Evolutionary conservation across 176 grass and related monocot species (phyloP).

Genomic region (Phragmites australis): DNA sequence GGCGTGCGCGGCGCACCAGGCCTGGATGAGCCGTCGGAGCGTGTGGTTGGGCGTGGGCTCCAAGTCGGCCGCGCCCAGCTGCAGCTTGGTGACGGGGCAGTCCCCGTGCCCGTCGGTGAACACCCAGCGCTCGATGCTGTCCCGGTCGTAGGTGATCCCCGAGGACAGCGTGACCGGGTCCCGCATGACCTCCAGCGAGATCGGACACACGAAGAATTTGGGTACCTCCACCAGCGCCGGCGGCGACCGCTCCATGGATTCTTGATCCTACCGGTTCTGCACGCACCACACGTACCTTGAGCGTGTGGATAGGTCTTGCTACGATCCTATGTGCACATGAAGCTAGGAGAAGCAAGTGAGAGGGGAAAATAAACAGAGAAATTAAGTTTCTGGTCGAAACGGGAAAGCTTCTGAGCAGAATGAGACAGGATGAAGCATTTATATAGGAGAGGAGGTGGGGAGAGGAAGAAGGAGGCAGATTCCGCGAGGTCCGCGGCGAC

Average conservation of each 20-base stretch:
- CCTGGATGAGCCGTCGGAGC: constrained; percentile 80
- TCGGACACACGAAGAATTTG: constrained; percentile 78
- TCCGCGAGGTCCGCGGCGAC: constrained; percentile 34
- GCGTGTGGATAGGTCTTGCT: background rate
- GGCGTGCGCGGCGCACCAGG: constrained; percentile 73
- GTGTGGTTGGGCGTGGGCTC: constrained; percentile 94
- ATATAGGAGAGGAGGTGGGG: background rate
- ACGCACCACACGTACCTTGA: background rate
- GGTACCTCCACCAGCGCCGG: constrained; percentile 60
- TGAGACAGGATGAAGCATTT: background rate
- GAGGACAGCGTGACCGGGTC: constrained; percentile 87
- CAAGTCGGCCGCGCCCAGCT: constrained; percentile 46
- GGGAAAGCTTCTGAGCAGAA: constrained; percentile 44
- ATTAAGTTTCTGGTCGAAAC: background rate
- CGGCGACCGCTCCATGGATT: constrained; percentile 27
- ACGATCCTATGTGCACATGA: constrained; percentile 20
- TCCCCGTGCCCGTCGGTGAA: constrained; percentile 65
- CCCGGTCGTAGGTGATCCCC: constrained; percentile 92
- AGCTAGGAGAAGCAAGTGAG: background rate
- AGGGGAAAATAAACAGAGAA: background rate
- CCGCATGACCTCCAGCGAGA: constrained; percentile 81
- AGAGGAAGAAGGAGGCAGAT: too few relatives aligned
- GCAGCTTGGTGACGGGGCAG: constrained; percentile 78
- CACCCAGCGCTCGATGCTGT: constrained; percentile 86
- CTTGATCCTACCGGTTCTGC: background rate